phyloP scores from a whole-genome alignment of 495 filamentous ascomycete genomes.

The Hypomontagnella monticulosa region DNA sequence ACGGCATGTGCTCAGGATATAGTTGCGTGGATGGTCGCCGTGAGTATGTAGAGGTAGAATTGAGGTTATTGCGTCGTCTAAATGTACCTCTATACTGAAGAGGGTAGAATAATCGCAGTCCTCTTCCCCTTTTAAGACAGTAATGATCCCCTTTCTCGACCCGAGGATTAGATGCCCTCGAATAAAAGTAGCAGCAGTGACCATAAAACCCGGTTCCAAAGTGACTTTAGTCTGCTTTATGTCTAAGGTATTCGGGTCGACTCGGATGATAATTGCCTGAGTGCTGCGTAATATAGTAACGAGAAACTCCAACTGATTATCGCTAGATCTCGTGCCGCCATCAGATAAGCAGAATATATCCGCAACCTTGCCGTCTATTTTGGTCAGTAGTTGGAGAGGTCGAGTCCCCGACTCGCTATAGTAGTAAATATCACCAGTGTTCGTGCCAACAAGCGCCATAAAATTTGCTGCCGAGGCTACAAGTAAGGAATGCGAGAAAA shows the following conservation, averaged over 20 bases:
- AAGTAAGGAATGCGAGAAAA: slow-evolving; percentile 44
- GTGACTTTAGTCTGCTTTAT: slow-evolving; percentile 28
- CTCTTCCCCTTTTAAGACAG: slow-evolving; percentile 56
- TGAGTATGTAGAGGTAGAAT: slow-evolving; percentile 58
- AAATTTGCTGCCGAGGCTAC: slow-evolving; percentile 31
- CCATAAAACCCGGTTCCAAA: slow-evolving; percentile 47
- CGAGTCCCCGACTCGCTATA: slow-evolving; percentile 47
- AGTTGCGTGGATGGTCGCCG: slow-evolving; percentile 37
- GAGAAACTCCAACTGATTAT: slow-evolving; percentile 21
- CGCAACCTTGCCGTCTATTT: slow-evolving; percentile 61
- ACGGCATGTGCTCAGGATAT: slow-evolving; percentile 74
- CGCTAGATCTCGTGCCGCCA: not conserved
- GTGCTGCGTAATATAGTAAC: slow-evolving; percentile 38
- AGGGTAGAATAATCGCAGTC: slow-evolving; percentile 43
- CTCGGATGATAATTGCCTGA: slow-evolving; percentile 34
- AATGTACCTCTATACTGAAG: slow-evolving; percentile 57
- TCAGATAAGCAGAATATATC: slow-evolving; percentile 55
- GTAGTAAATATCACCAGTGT: slow-evolving; percentile 61
- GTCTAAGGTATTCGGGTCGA: slow-evolving; percentile 33
- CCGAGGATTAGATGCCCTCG: slow-evolving; percentile 70
- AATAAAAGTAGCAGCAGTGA: slow-evolving; percentile 53
- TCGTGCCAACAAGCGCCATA: slow-evolving; percentile 62
- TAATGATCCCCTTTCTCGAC: slow-evolving; percentile 69
- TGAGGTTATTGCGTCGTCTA: slow-evolving; percentile 74
- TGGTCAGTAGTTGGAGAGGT: slow-evolving; percentile 41